phyloP scores from a whole-genome alignment of 2,329 filamentous ascomycete genomes.

The Aspergillus ruber region DNA sequence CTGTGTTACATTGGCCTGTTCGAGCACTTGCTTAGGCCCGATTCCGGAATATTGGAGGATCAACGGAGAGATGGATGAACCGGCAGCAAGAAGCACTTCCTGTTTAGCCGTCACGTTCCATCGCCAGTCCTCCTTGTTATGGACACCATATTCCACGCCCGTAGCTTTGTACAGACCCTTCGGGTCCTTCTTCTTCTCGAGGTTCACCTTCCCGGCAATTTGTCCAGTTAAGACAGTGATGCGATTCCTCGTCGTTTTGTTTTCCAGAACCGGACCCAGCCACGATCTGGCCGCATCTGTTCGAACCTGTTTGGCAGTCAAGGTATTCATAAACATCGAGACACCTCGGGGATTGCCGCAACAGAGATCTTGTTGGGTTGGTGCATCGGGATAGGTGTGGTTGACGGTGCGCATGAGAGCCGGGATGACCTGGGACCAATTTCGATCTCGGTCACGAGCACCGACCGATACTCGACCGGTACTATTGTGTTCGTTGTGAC shows the following conservation, averaged over 20 bases:
- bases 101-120: conserved; percentile 17
- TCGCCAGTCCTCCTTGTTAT: conserved; percentile 10
- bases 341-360: conserved; percentile 24
- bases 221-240: conserved; percentile 21
- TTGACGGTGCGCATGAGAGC: conserved; percentile 17
- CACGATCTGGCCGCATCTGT: conserved; percentile 22
- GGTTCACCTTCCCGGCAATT: conserved; percentile 16
- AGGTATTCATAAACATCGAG: conserved; percentile 23
- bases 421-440: conserved; percentile 16
- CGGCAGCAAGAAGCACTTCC: conserved; percentile 23
- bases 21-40: conserved; percentile 13
- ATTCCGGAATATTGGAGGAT: conserved; percentile 26
- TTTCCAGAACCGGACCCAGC: conserved; percentile 12
- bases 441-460: conserved; percentile 12
- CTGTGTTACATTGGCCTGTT: conserved; percentile 11
- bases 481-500: conserved; percentile 11
- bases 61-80: conserved; percentile 18
- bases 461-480: conserved; percentile 17
- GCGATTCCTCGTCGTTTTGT: conserved; percentile 10
- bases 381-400: conserved; percentile 4
- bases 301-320: conserved; percentile 18
- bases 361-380: conserved; percentile 13
- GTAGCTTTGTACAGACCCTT: conserved; percentile 5
- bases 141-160: conserved; percentile 20
- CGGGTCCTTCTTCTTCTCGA: conserved; percentile 6